phyloP scores from a whole-genome alignment of 164 flowering plant genomes.

The Magnolia officinalis region DNA sequence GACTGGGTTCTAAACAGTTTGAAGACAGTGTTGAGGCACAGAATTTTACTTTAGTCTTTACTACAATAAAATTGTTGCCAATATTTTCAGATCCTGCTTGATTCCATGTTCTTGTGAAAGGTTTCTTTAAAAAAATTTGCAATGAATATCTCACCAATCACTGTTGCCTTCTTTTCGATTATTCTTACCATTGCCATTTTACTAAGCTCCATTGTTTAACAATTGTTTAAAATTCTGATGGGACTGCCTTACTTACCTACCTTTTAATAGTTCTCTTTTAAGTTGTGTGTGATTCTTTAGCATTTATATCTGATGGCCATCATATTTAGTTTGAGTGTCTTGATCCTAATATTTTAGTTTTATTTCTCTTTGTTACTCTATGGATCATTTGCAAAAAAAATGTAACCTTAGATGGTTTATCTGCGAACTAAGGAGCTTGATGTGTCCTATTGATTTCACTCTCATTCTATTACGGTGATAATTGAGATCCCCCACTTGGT shows the following conservation, averaged over 20 bases:
- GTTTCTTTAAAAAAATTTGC: background rate
- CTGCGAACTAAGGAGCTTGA: background rate
- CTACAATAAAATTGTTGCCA: background rate
- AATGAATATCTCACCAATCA: background rate
- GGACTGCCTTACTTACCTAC: background rate
- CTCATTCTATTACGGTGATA: background rate
- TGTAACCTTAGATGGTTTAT: background rate
- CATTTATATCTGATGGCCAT: no score
- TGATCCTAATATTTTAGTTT: background rate
- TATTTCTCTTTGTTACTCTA: background rate
- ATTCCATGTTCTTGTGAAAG: background rate
- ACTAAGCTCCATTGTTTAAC: background rate
- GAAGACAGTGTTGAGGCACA: background rate
- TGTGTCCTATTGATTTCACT: slow-evolving; percentile 1
- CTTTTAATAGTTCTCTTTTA: no score
- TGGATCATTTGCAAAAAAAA: background rate
- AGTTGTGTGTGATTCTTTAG: background rate
- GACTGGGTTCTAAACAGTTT: background rate
- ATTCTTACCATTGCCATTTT: background rate
- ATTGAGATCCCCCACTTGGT: slow-evolving; percentile 12
- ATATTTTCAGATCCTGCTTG: background rate
- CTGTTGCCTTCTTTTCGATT: background rate
- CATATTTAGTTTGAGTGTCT: no score
- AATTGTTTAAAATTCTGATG: background rate
- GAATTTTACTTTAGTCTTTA: background rate